phyloP scores from a whole-genome alignment of 768 basidiomycete genomes.

The Trametes cubensis region DNA sequence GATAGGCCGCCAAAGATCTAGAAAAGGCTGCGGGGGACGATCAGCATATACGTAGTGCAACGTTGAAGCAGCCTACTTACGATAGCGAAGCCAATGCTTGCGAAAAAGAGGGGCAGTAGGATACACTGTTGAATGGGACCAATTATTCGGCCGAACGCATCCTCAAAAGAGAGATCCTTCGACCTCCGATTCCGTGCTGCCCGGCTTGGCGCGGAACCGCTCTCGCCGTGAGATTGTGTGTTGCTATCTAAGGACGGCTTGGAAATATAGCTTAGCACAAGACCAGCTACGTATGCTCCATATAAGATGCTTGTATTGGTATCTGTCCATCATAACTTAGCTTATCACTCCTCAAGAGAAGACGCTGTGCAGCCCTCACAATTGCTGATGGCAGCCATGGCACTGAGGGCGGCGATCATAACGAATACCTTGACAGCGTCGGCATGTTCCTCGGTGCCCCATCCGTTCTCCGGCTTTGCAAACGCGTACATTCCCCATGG shows the following conservation, averaged over 20 bases:
- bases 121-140: slow-evolving; percentile 42
- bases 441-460: slow-evolving; percentile 29
- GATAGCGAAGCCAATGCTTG: slow-evolving; percentile 57
- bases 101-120: slow-evolving; percentile 67
- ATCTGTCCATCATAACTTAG: slow-evolving; percentile 15
- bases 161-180: slow-evolving; percentile 25
- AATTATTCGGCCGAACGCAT: slow-evolving; percentile 24
- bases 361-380: slow-evolving; percentile 36
- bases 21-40: slow-evolving; percentile 25
- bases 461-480: background rate
- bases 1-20: slow-evolving; percentile 27
- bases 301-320: slow-evolving; percentile 62
- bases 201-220: background rate
- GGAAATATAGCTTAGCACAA: slow-evolving; percentile 46
- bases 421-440: slow-evolving; percentile 34
- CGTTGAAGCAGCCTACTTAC: slow-evolving; percentile 11
- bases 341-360: background rate
- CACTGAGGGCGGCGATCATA: slow-evolving; percentile 43
- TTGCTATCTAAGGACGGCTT: slow-evolving; percentile 7
- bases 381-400: slow-evolving; percentile 49
- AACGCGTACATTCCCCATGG: slow-evolving; percentile 12
- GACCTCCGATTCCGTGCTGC: background rate
- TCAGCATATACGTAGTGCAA: background rate
- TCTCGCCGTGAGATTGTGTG: background rate
- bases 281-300: slow-evolving; percentile 63